phyloP scores from a whole-genome alignment of 2,329 filamentous ascomycete genomes.

The Trichoderma semiorbis region DNA sequence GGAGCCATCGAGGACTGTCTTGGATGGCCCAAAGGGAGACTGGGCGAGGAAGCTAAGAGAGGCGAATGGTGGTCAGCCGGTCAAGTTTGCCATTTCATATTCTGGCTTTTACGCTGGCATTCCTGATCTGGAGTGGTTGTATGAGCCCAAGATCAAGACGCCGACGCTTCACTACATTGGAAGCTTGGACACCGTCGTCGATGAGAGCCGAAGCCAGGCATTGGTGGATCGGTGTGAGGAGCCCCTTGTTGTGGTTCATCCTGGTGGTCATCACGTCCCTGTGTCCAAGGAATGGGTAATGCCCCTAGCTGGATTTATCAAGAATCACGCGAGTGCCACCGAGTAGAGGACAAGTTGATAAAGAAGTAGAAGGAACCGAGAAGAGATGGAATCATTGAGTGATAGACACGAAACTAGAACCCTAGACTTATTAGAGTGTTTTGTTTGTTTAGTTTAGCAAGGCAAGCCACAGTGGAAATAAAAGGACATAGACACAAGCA shows the following conservation, averaged over 20 bases:
- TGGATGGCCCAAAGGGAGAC: conserved; percentile 29
- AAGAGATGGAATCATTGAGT: conserved; percentile 26
- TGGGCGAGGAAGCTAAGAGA: conserved; percentile 47
- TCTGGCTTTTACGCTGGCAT: conserved; percentile 70
- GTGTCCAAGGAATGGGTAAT: conserved; percentile 77
- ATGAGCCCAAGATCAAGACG: conserved; percentile 71
- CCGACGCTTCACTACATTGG: conserved; percentile 80
- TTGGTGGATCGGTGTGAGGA: conserved; percentile 63
- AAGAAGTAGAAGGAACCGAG: not conserved
- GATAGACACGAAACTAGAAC: not conserved
- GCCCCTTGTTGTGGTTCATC: conserved; percentile 62
- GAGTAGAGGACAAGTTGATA: not conserved
- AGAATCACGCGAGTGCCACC: conserved; percentile 34
- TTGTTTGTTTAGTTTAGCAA: conserved; percentile 18
- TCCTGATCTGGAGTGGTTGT: conserved; percentile 58
- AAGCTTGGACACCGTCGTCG: conserved; percentile 81
- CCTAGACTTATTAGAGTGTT: not conserved
- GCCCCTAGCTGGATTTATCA: conserved; percentile 70
- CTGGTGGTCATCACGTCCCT: conserved; percentile 87
- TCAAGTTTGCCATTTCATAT: conserved; percentile 72
- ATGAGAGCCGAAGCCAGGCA: conserved; percentile 66
- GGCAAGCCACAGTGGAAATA: conserved; percentile 25
- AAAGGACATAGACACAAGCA: conserved; percentile 23
- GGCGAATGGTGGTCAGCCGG: conserved; percentile 47
- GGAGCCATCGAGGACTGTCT: conserved; percentile 44